Percentiles rank a stretch among this genome's conserved stretches.
Evolutionary conservation across 2,329 filamentous ascomycete genomes (phyloP).

Genomic region (Ophiostoma perfectum): DNA sequence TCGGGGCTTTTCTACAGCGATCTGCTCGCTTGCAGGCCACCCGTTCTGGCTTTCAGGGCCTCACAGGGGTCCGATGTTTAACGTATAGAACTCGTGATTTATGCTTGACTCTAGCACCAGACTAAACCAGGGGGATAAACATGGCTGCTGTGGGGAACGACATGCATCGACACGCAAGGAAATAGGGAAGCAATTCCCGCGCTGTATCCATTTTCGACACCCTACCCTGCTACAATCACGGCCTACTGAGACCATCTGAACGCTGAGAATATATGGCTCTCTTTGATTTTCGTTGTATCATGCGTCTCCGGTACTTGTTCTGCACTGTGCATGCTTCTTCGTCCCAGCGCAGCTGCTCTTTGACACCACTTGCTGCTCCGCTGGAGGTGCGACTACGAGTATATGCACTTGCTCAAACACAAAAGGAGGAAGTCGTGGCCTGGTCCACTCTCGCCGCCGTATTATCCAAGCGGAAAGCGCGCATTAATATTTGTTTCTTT

Average conservation of each 20-base stretch:
- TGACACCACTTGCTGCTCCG: not conserved
- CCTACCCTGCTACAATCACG: not conserved
- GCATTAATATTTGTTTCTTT: too few relatives aligned
- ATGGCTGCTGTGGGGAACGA: not conserved
- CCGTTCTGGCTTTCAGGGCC: too few relatives aligned
- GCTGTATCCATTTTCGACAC: constrained; percentile 38
- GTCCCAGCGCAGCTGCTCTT: not conserved
- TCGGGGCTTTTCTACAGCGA: too few relatives aligned
- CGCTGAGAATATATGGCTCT: not conserved
- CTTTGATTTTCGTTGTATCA: not conserved
- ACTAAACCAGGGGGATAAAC: not conserved
- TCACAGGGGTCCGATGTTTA: not conserved
- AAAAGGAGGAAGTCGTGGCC: not conserved
- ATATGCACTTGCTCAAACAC: not conserved
- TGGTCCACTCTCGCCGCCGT: not conserved
- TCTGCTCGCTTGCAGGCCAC: too few relatives aligned
- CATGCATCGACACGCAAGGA: not conserved
- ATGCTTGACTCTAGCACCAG: constrained; percentile 8
- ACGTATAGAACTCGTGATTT: not conserved
- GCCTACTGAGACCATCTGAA: too few relatives aligned
- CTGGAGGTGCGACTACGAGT: not conserved
- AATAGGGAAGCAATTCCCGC: constrained; percentile 2
- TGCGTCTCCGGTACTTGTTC: not conserved
- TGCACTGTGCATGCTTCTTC: too few relatives aligned
- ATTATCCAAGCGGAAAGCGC: not conserved